Conservation (phyloP, 371 early-diverging fungal species). For the Zopfochytrium polystomum region DNA sequence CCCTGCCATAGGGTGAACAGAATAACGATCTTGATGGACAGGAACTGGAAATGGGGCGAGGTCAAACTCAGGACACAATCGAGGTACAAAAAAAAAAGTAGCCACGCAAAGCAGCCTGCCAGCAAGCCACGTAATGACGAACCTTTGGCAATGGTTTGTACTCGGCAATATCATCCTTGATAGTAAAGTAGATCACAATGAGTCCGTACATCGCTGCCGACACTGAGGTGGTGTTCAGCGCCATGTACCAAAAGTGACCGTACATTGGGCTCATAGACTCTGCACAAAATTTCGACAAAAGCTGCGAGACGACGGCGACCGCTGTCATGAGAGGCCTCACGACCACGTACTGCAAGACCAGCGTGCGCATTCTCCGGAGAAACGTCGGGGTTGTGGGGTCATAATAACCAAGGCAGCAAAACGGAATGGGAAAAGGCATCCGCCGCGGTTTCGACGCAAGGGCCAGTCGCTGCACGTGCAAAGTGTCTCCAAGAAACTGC, state of each 20-base stretch:
- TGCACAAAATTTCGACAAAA: constrained; percentile 15
- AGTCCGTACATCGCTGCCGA: constrained; percentile 29
- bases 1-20: constrained; percentile 92
- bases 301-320: constrained; percentile 23
- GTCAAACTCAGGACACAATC: not conserved
- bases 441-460: constrained; percentile 9
- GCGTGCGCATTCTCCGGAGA: constrained; percentile 18
- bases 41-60: constrained; percentile 45
- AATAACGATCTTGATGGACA: constrained; percentile 87
- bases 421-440: constrained; percentile 17
- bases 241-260: constrained; percentile 32
- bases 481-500: constrained; percentile 31
- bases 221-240: constrained; percentile 21
- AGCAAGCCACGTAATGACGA: constrained; percentile 4
- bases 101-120: constrained; percentile 18
- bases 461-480: constrained; percentile 14
- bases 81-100: constrained; percentile 8
- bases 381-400: constrained; percentile 26
- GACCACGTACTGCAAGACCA: constrained; percentile 35
- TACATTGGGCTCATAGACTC: constrained; percentile 24
- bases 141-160: constrained; percentile 30
- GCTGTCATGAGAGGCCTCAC: constrained; percentile 30
- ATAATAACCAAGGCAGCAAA: constrained; percentile 7
- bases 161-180: constrained; percentile 35
- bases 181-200: constrained; percentile 27